phyloP scores from a whole-genome alignment of 1,284 basidiomycete genomes.

The Wallemia mellicola region DNA sequence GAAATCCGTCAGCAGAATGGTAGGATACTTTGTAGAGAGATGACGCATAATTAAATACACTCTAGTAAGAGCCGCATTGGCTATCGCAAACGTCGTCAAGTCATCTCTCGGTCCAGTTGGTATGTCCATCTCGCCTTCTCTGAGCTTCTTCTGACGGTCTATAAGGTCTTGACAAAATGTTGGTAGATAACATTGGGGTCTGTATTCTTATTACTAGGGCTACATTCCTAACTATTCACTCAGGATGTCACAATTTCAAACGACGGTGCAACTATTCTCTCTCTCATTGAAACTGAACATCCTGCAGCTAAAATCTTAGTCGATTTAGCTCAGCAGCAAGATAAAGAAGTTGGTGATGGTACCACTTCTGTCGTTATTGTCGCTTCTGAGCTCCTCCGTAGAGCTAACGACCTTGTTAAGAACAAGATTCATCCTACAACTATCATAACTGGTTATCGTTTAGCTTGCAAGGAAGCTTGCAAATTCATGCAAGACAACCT shows the following conservation, averaged over 20 bases:
- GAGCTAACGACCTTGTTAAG: constrained; percentile 94
- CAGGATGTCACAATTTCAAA: constrained; percentile 98
- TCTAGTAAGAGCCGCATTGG: constrained; percentile 70
- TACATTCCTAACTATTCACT: constrained; percentile 3
- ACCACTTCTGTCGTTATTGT: constrained; percentile 97
- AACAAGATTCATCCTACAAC: constrained; percentile 98
- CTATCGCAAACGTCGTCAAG: constrained; percentile 93
- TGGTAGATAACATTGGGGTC: constrained; percentile 93
- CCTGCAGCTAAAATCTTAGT: constrained; percentile 89
- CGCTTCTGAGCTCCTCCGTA: constrained; percentile 72
- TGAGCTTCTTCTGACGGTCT: constrained; percentile 1
- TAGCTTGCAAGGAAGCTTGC: constrained; percentile 90
- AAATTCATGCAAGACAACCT: constrained; percentile 96
- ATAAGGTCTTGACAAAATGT: constrained; percentile 33
- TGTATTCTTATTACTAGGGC: constrained; percentile 12
- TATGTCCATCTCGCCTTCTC: constrained; percentile 4
- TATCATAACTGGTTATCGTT: constrained; percentile 91
- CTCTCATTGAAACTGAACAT: constrained; percentile 69
- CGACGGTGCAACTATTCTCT: constrained; percentile 92
- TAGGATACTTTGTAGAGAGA: constrained; percentile 11
- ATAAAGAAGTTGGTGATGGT: constrained; percentile 97
- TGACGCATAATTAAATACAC: not conserved
- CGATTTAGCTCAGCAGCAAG: constrained; percentile 94
- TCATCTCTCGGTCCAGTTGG: constrained; percentile 78
- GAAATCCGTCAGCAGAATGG: constrained; percentile 94